phyloP scores from a whole-genome alignment of 1,284 basidiomycete genomes.

The Sporisorium scitamineum region DNA sequence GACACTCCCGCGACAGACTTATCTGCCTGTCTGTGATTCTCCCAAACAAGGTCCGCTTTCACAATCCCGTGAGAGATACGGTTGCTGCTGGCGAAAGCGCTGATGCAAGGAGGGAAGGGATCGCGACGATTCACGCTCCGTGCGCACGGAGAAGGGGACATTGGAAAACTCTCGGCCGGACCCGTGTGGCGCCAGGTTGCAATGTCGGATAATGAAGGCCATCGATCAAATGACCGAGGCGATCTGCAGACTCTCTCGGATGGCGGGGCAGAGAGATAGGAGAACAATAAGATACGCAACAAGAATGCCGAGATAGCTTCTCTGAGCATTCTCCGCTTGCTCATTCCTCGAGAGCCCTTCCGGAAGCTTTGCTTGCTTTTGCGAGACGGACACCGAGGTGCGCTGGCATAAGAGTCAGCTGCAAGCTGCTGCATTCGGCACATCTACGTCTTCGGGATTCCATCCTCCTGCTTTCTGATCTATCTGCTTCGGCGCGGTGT shows the following conservation, averaged over 20 bases:
- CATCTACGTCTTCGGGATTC: not conserved
- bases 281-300: not conserved
- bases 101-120: not conserved
- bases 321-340: too few species aligned
- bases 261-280: too few species aligned
- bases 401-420: not conserved
- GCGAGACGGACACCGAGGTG: not conserved
- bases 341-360: not conserved
- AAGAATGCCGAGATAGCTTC: not conserved
- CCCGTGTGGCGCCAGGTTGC: not conserved
- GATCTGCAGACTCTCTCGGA: too few species aligned
- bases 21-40: too few species aligned
- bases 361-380: not conserved
- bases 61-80: not conserved
- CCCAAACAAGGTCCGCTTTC: not conserved
- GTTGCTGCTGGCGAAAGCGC: not conserved
- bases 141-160: not conserved
- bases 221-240: too few species aligned
- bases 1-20: too few species aligned
- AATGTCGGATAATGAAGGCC: not conserved
- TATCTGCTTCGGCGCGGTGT: not conserved
- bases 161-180: not conserved
- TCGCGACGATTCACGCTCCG: not conserved
- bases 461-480: not conserved
- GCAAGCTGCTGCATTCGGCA: not conserved